Conservation (phyloP, 177 flowering plant species). For the Vitis hybrid region DNA sequence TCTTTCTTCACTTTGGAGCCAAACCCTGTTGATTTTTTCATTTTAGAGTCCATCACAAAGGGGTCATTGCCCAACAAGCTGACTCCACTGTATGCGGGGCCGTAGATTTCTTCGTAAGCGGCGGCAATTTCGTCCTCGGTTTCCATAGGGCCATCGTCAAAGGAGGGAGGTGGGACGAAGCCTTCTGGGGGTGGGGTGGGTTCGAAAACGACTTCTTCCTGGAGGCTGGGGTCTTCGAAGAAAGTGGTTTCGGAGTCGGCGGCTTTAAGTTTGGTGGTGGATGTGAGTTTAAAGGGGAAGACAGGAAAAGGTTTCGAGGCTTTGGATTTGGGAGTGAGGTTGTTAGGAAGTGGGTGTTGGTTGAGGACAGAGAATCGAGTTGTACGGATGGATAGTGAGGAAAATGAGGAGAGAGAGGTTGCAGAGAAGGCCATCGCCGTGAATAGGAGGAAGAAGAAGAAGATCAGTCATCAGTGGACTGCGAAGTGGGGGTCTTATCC, state of each 20-base stretch:
- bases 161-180: conserved; percentile 56
- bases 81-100: conserved; percentile 82
- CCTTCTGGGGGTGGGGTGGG: conserved; percentile 63
- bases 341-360: too few relatives aligned
- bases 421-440: too few relatives aligned
- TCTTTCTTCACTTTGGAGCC: conserved; percentile 55
- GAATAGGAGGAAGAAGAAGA: too few relatives aligned
- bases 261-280: too few relatives aligned
- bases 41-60: conserved; percentile 70
- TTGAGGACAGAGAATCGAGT: too few relatives aligned
- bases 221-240: conserved; percentile 22
- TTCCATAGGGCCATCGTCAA: conserved; percentile 70
- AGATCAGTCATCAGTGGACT: too few relatives aligned
- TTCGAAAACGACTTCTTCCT: conserved; percentile 41
- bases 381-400: too few relatives aligned
- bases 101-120: conserved; percentile 86
- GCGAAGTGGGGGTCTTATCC: too few relatives aligned
- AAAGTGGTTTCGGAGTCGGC: conserved; percentile 12
- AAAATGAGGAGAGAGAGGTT: too few relatives aligned
- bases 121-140: conserved; percentile 77
- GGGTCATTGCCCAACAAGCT: conserved; percentile 65
- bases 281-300: too few relatives aligned
- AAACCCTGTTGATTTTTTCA: conserved; percentile 49
- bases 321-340: too few relatives aligned
- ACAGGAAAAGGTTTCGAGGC: too few relatives aligned